Base-by-base conservation (phyloP, 257 asterid species). In the Craterostigma plantagineum region DNA sequence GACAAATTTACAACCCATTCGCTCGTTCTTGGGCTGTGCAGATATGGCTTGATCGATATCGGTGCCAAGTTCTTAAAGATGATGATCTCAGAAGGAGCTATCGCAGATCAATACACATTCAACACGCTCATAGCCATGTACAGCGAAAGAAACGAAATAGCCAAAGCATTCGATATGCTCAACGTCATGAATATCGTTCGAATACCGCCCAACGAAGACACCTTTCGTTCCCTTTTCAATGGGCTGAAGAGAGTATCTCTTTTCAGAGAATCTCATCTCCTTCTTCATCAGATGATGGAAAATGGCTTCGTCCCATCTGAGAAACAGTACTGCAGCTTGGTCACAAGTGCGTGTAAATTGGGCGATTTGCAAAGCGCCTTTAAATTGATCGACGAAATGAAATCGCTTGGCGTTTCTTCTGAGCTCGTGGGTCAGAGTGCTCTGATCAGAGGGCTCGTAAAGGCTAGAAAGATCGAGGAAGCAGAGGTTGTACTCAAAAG, bases 391-490 rank as follows among this genome's bases (percentile, higher is more conserved):
- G 84, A 71, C 33, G 79, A 71, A 59, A 62, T 87, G 64, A 75
- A 60, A 61, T 52, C 49, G 15, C 63, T 66, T 47, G 68, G 79
- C n/a, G 45, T 76, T 43, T 13, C 61, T 44, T 62, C 80, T 12
- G 53, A 53, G 43, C 55, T 14, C 33, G 60, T 70, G 52, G 76
- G 78, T 17, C 84, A 76, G 54, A 57, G 95, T 54, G 93, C 92
- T 5, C 51, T 82, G 53, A 59, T 87, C 49, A 70, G 98, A 55
- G 98, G 93, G 55, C 75, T 87, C 7, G 85, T 72, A 66, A 62
- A 27, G 61, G 46, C 56, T 46, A 72, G 92, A 48, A 87, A 70
- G 65, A 62, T 57, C 45, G 90, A 74, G 63, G 95, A 87, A 43
- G 93, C 79, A 7, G 39, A 69, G 50, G 53, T 64, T 41, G 42